Percentiles rank a stretch among this genome's conserved stretches.
Conservation (phyloP, 495 filamentous ascomycete genomes). For the Annulohypoxylon bovei region DNA sequence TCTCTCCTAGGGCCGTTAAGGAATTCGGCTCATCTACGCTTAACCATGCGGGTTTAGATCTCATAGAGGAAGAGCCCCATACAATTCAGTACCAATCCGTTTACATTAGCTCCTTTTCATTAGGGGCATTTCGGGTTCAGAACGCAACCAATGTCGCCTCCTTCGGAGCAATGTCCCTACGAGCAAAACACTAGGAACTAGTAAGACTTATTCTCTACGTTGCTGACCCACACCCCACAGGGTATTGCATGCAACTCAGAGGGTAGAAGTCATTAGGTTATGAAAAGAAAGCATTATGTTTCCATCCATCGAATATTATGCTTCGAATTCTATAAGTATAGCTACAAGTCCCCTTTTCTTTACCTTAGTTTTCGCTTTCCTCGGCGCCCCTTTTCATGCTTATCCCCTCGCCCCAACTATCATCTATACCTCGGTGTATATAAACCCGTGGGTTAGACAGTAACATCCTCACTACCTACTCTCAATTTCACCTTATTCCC, state of each 20-base stretch:
- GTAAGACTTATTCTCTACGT: conserved; percentile 37
- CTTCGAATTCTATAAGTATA: conserved; percentile 38
- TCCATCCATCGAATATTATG: conserved; percentile 19
- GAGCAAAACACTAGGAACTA: conserved; percentile 44
- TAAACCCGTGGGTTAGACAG: conserved; percentile 22
- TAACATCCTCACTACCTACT: conserved; percentile 21
- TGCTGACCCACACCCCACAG: conserved; percentile 42
- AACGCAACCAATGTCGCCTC: conserved; percentile 35
- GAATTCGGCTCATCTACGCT: conserved; percentile 31
- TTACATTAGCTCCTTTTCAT: conserved; percentile 33
- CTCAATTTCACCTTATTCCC: conserved; percentile 10
- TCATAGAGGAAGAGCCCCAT: conserved; percentile 13
- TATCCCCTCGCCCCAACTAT: conserved; percentile 25
- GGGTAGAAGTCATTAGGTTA: conserved; percentile 50
- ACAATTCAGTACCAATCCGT: conserved; percentile 2
- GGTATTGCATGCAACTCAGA: conserved; percentile 26
- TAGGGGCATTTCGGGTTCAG: conserved; percentile 29
- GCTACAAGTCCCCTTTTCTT: conserved; percentile 27
- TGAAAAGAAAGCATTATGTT: conserved; percentile 36
- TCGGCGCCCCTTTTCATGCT: conserved; percentile 31
- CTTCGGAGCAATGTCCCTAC: conserved; percentile 53
- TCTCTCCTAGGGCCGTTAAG: conserved; percentile 17
- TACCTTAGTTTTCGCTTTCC: conserved; percentile 19
- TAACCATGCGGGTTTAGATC: conserved; percentile 17
- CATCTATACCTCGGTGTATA: conserved; percentile 34